Percentiles rank a stretch among this genome's conserved stretches.
phyloP scores from a whole-genome alignment of 2,329 filamentous ascomycete species.

The Colletotrichum sp. region DNA sequence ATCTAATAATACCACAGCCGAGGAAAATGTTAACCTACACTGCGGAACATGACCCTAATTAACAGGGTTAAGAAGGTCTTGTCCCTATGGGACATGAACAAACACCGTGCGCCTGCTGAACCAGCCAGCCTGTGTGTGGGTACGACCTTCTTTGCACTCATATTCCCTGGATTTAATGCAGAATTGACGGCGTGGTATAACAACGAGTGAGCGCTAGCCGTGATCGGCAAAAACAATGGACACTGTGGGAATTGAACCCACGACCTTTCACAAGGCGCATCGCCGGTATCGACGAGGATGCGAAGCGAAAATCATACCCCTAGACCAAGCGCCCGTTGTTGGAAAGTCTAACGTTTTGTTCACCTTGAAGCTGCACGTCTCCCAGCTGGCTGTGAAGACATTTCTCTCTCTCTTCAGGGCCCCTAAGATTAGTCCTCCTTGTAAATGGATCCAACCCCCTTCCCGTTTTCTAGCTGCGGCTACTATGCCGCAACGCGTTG shows the following conservation, averaged over 20 bases:
- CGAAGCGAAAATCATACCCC: neutral
- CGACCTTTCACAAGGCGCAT: neutral
- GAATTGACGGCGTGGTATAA: fast-evolving
- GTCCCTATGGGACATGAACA: neutral
- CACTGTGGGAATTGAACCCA: neutral
- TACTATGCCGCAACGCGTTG: neutral
- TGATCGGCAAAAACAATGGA: neutral
- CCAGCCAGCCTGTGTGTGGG: neutral
- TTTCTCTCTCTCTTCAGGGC: neutral
- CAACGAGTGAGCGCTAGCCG: fast-evolving
- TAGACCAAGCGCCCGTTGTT: neutral
- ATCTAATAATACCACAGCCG: fast-evolving
- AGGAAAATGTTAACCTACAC: neutral
- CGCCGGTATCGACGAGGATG: neutral
- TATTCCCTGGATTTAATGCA: neutral
- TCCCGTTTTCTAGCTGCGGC: neutral
- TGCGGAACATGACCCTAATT: neutral
- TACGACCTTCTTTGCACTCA: neutral
- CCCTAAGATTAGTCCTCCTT: neutral
- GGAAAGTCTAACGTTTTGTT: fast-evolving
- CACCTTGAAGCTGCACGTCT: fast-evolving
- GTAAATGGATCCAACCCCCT: fast-evolving
- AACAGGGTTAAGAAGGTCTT: neutral
- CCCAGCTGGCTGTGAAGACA: neutral
- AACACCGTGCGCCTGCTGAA: neutral